phyloP scores from a whole-genome alignment of 1,284 basidiomycete species.

The Leccinum huronense region DNA sequence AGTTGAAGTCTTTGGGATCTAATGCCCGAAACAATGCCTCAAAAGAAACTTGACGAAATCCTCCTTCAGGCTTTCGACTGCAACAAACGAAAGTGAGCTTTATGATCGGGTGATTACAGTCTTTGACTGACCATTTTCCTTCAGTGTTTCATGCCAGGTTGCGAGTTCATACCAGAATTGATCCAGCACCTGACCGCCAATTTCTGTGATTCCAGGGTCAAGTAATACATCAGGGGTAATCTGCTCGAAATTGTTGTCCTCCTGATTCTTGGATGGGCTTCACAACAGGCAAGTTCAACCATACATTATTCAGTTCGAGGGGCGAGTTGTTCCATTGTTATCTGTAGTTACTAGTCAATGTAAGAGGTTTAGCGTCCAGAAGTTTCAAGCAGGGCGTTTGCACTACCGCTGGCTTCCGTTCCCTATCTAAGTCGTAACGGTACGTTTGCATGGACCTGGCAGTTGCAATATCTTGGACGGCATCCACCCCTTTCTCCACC shows the following conservation, averaged over 20 bases:
- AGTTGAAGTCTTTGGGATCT: not conserved
- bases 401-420: too few species aligned
- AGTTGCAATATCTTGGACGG: too few species aligned
- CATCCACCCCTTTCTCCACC: too few species aligned
- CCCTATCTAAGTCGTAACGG: constrained; percentile 38
- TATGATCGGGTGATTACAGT: not conserved
- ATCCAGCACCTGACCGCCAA: not conserved
- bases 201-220: not conserved
- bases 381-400: too few species aligned
- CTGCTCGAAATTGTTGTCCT: not conserved
- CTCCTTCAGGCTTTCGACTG: not conserved
- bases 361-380: not conserved
- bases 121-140: not conserved
- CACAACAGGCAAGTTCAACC: not conserved
- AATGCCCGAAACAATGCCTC: not conserved
- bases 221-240: not conserved
- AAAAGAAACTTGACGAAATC: not conserved
- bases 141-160: not conserved
- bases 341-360: not conserved
- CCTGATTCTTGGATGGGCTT: not conserved
- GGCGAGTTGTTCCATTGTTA: not conserved
- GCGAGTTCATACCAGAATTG: not conserved
- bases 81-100: not conserved
- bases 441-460: too few species aligned
- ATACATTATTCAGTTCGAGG: not conserved